These are phyloP conservation scores for Alternaria consortialis DNA, from an alignment of 2,329 filamentous ascomycete genomes.

Conservation along the genomic window DNA sequence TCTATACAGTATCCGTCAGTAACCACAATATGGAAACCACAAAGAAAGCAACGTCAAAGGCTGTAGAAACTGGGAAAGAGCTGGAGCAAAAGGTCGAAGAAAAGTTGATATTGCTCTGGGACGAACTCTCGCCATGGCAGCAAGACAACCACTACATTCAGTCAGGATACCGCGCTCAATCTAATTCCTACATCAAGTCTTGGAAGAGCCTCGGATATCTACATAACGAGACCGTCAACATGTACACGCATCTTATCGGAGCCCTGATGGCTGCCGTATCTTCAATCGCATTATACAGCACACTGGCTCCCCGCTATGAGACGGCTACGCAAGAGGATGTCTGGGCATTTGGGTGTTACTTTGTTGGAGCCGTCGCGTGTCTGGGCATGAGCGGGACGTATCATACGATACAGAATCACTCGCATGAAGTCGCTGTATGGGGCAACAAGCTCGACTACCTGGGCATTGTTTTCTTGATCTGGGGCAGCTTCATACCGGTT, in stretches of 20 bases:
- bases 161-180: slow-evolving; percentile 70
- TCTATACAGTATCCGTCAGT: not conserved
- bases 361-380: slow-evolving; percentile 54
- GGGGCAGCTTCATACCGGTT: slow-evolving; percentile 88
- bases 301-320: slow-evolving; percentile 42
- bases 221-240: slow-evolving; percentile 76
- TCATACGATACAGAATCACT: slow-evolving; percentile 88
- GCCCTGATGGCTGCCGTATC: slow-evolving; percentile 35
- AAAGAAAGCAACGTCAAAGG: slow-evolving; percentile 27
- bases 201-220: slow-evolving; percentile 68
- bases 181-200: slow-evolving; percentile 68
- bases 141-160: slow-evolving; percentile 75
- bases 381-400: slow-evolving; percentile 70
- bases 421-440: slow-evolving; percentile 76
- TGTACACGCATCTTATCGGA: slow-evolving; percentile 71
- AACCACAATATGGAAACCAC: slow-evolving; percentile 30
- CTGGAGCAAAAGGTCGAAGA: slow-evolving; percentile 50
- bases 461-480: slow-evolving; percentile 90
- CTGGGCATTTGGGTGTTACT: slow-evolving; percentile 51
- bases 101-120: slow-evolving; percentile 59
- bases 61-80: slow-evolving; percentile 32
- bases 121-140: slow-evolving; percentile 57
- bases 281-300: slow-evolving; percentile 31
- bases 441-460: slow-evolving; percentile 96
- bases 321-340: slow-evolving; percentile 49